Base-by-base conservation (phyloP, 2,329 filamentous ascomycete genomes). In the Thielaviopsis musarum region DNA sequence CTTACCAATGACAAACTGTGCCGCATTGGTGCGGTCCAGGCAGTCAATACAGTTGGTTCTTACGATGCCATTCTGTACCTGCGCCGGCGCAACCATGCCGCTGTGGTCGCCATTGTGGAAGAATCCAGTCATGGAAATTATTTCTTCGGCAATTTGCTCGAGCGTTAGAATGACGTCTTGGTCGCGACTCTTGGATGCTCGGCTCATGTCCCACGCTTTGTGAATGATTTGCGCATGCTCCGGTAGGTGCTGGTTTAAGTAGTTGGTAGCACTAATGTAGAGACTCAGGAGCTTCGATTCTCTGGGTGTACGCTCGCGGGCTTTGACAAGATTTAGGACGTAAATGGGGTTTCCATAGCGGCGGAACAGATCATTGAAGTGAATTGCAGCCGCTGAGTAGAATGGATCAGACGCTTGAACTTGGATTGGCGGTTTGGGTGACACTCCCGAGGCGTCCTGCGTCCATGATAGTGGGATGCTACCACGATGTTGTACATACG, bases 11-110 rank as follows among this genome's bases (percentile, higher is more conserved):
- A 98, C 91, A 65, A 97, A 98, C 68, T 98, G 93, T 1, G 93
- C 93, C 2, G 93, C 93, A 68, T 98, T 98, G 9, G 93, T 98
- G 22, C 93, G 85, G 70, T 98, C 93, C 1, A 98, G 78, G 67
- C 93, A 98, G 70, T 98, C 93, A 66, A 98, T 97, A 69, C 93
- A 98, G 68, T 98, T 98, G 0, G 93, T 98, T 61, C 93, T 82
- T 10, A 89, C 91, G 49, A 98, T 81, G 10, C 93, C 93, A 64
- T 95, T 95, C 69, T 98, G 93, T 1, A 93, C 81, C 34, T 77
- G 80, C 3, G 86, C 76, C 7, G 41, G 34, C 6, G 60, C n/a
- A 64, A 70, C 67, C 3, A 80, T 76, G 21, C 79, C 80, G 48
- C 82, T 81, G 38, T 82, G 80, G 63, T 91, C 85, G 6, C 91